Conservation (phyloP, 768 basidiomycete species). For the Dentipellis fragilis region DNA sequence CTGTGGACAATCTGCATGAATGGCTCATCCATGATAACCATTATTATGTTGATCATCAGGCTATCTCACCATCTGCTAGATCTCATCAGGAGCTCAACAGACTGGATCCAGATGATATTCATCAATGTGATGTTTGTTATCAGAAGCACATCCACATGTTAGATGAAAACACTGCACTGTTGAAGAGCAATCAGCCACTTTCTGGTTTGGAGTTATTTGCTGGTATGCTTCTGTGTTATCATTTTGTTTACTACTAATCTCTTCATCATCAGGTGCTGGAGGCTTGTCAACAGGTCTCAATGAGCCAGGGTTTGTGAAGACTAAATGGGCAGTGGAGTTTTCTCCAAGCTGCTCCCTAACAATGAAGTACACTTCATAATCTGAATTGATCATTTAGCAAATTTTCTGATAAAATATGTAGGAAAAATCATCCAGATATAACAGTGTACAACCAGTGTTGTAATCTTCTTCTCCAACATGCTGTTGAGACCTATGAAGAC, state of each 20-base stretch:
- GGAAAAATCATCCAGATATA: slow-evolving; percentile 50
- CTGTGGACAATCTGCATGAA: slow-evolving; percentile 20
- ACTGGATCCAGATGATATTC: slow-evolving; percentile 15
- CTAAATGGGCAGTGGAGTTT: slow-evolving; percentile 61
- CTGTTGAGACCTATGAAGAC: slow-evolving; percentile 37
- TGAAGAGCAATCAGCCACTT: slow-evolving; percentile 32
- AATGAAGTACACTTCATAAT: slow-evolving; percentile 35
- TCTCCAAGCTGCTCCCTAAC: slow-evolving; percentile 54
- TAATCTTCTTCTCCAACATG: slow-evolving; percentile 48
- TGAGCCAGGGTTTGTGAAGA: slow-evolving; percentile 50
- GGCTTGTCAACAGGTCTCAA: slow-evolving; percentile 63
- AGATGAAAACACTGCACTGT: slow-evolving; percentile 20
- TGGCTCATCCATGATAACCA: slow-evolving; percentile 52
- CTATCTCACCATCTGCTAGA: slow-evolving; percentile 4
- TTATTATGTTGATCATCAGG: slow-evolving; percentile 38
- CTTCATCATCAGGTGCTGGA: slow-evolving; percentile 50
- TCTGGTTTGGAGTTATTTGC: slow-evolving; percentile 59
- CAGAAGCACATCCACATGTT: slow-evolving; percentile 22
- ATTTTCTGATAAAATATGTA: slow-evolving; percentile 18
- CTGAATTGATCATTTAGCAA: not conserved
- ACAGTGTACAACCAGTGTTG: slow-evolving; percentile 58
- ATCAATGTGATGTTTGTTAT: slow-evolving; percentile 31
- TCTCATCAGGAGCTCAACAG: not conserved
- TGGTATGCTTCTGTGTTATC: slow-evolving; percentile 28
- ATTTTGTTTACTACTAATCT: not conserved